Conservation (phyloP, 495 filamentous ascomycete genomes). For the Aspergillus egyptiacus region DNA sequence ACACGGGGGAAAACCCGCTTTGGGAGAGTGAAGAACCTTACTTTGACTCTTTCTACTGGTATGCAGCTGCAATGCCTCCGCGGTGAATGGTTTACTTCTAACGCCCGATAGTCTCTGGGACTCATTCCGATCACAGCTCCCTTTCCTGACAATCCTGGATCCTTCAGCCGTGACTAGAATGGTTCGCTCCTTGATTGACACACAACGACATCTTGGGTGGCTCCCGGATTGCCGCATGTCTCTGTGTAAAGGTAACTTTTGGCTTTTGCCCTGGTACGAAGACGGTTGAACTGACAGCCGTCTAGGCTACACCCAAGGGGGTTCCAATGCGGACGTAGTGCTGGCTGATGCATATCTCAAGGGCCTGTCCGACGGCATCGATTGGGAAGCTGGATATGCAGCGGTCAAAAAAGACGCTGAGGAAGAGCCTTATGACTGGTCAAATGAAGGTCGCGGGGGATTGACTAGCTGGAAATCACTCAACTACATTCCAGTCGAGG, state of each 20-base stretch:
- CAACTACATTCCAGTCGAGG: slow-evolving; percentile 63
- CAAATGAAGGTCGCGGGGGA: slow-evolving; percentile 68
- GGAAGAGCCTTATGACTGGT: slow-evolving; percentile 58
- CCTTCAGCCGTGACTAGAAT: slow-evolving; percentile 56
- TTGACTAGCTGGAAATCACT: slow-evolving; percentile 61
- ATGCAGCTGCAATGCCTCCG: slow-evolving; percentile 18
- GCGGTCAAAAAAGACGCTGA: slow-evolving; percentile 68
- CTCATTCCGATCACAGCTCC: slow-evolving; percentile 58
- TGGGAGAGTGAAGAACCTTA: slow-evolving; percentile 66
- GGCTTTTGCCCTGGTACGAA: no score
- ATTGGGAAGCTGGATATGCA: slow-evolving; percentile 63
- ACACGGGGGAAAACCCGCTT: slow-evolving; percentile 66
- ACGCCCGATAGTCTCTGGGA: slow-evolving; percentile 45
- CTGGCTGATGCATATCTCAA: slow-evolving; percentile 74
- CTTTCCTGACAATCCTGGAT: slow-evolving; percentile 62
- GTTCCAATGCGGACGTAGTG: slow-evolving; percentile 69
- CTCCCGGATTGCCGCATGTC: slow-evolving; percentile 62
- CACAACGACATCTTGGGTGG: slow-evolving; percentile 63
- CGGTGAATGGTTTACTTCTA: not conserved
- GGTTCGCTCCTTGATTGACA: slow-evolving; percentile 66
- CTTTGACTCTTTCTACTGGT: slow-evolving; percentile 51
- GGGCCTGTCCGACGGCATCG: slow-evolving; percentile 52
- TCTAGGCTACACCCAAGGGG: slow-evolving; percentile 56
- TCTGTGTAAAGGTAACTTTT: slow-evolving; percentile 55
- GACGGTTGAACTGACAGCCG: no score